Base-by-base conservation (phyloP, 108 stramenopile species). In the Cylindrotheca closterium region DNA sequence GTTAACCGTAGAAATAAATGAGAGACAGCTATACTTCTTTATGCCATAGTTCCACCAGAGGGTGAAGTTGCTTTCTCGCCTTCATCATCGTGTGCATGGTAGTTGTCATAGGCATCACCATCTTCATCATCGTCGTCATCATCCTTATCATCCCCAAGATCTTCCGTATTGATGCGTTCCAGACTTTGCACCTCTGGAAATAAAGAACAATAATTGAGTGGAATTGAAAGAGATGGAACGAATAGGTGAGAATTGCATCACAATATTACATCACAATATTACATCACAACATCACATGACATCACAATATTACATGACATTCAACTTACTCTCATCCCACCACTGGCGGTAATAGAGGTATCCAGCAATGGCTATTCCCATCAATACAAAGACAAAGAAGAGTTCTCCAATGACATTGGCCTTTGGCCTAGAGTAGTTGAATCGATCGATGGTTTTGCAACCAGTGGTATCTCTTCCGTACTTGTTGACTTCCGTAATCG, bases 391-490 rank as follows among this genome's bases (percentile, higher is more conserved):
- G 7, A 48, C 45, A 47, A 67, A 33, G 28, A 67, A 30, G n/a
- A 34, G 31, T 26, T 67, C 66, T 15, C n/a, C 18, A 54, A 51
- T 56, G 18, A 48, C 47, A 29, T 42, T 67, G 4, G 23, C 23
- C 47, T 47, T 18, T 19, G 33, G 15, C 42, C 53, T 30, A 2
- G 47, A 45, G 45, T 52, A 29, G 52, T 52, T 42, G 37, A 42
- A 42, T 42, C 37, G 37, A 49, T 54, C 31, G 52, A 74, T 67
- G 12, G 32, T 55, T 10, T 30, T 49, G 55, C 73, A 74, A 48
- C 73, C 73, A 7, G 70, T 61, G 25, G 45, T 34, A 54, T 74
- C 65, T 29, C 62, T 46, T 66, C 68, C 76, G 47, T 67, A 71
- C 34, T 54, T 58, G 34, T 61, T 60, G 8, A 69, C 69, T 51